Percentiles rank a stretch among this genome's conserved stretches.
Evolutionary conservation across 73 alveolate genomes (phyloP).

Genomic region (Symbiodinium natans): DNA sequence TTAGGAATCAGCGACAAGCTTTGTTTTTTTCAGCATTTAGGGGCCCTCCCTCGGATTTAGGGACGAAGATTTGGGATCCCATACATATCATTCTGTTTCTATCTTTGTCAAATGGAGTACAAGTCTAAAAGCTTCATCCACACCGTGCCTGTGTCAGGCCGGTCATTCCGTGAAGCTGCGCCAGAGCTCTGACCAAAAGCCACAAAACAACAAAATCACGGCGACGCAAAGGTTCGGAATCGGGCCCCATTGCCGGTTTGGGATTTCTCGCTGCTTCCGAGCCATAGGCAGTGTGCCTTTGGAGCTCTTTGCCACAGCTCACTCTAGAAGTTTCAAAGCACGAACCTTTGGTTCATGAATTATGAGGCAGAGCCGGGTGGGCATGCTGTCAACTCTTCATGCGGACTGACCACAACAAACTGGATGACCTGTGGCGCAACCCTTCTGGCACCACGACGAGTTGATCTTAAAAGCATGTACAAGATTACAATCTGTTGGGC

Average conservation of each 20-base stretch:
- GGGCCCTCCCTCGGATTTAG: neutral
- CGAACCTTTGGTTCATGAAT: neutral
- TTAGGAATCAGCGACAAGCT: too few relatives aligned
- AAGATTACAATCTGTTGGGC: too few relatives aligned
- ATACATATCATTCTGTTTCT: too few relatives aligned
- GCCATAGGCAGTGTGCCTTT: neutral
- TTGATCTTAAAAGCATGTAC: too few relatives aligned
- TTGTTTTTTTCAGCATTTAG: neutral
- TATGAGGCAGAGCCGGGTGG: neutral
- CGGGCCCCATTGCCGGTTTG: neutral
- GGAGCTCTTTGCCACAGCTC: conserved; percentile 1
- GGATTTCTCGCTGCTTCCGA: neutral
- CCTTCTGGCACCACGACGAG: too few relatives aligned
- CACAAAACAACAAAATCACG: too few relatives aligned
- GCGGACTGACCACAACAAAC: too few relatives aligned
- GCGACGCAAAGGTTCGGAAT: too few relatives aligned
- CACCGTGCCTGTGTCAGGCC: neutral
- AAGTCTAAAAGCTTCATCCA: neutral
- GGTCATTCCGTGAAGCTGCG: neutral
- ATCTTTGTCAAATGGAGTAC: too few relatives aligned
- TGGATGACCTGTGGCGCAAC: too few relatives aligned
- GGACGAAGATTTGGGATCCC: neutral
- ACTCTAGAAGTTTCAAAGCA: neutral
- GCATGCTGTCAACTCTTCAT: neutral
- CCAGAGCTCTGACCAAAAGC: neutral